These are phyloP conservation scores for Erodium maritimum DNA, from an alignment of 345 rosid species.

Conservation along the genomic window DNA sequence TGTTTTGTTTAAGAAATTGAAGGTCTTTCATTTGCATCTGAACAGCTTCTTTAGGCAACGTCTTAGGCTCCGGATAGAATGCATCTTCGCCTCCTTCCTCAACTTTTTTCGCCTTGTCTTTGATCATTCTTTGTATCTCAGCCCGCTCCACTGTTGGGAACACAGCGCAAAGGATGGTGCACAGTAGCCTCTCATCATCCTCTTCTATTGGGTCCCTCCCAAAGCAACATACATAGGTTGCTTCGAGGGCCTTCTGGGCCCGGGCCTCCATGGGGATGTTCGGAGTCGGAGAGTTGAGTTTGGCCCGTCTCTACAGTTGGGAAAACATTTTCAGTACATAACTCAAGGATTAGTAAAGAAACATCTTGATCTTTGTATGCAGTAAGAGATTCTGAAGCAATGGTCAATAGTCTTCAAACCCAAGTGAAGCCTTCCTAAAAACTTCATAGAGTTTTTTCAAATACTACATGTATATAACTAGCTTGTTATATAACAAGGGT, in stretches of 20 bases:
- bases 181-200: constrained; percentile 57
- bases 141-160: constrained; percentile 46
- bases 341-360: no score
- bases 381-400: no score
- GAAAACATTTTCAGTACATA: background rate
- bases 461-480: no score
- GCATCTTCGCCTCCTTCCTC: constrained; percentile 49
- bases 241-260: constrained; percentile 81
- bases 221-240: constrained; percentile 69
- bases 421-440: no score
- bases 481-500: no score
- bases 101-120: constrained; percentile 48
- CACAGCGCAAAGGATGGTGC: constrained; percentile 49
- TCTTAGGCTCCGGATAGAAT: constrained; percentile 31
- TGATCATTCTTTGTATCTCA: constrained; percentile 50
- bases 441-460: no score
- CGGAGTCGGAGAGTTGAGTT: constrained; percentile 43
- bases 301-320: constrained; percentile 60
- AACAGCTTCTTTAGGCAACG: constrained; percentile 63
- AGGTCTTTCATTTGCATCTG: constrained; percentile 90
- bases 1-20: constrained; percentile 67
- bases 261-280: constrained; percentile 65
- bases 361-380: no score
- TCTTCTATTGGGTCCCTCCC: constrained; percentile 58
- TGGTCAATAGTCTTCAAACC: no score